Evolutionary conservation across 208 protist genomes (phyloP), one percentile per base, ranked within the genome.

Genomic region (Leishmania turanica): DNA sequence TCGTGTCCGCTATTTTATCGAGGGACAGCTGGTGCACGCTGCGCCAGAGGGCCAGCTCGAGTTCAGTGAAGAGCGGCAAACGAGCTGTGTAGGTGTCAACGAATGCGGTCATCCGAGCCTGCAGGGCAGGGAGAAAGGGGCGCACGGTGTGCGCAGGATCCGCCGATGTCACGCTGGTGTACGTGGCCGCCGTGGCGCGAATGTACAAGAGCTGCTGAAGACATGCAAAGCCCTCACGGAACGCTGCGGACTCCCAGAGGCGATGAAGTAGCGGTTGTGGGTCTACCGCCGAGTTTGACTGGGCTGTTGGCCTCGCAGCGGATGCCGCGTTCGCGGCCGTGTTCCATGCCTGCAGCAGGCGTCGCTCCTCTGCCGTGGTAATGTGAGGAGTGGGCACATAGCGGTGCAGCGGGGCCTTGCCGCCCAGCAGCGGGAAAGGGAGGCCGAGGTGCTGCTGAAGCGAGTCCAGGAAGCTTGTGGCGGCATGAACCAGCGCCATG

Each of bases 291-390:
- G 45, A 21, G 45, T n/a, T 73, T 8, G 69, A n/a, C 21, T 51
- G 24, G 27, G 69, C 2, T 34, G 42, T 51, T 51, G 31, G 31
- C 40, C 13, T 74, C 8, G 45, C 21, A 58, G 80, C n/a, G 13
- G 78, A 72, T 37, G 76, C 68, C 6, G 64, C 31, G 42, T n/a
- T 21, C 8, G 81, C 76, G 1, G 79, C 82, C 47, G 47, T 62
- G 40, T 60, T 77, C 88, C 88, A 95, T 54, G 62, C 70, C 62
- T 83, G 64, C 42, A 93, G 78, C 27, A 89, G 70, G n/a, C 75
- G 74, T n/a, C 92, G 92, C 80, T 97, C 94, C 74, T 95, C 94
- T 11, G 84, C 49, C 31, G 90, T 95, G 17, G 94, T 96, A 56
- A 96, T 92, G 79, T 92, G 91, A 37, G 91, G 90, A 42, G 75